Conservation (phyloP, 352 stramenopile species). For the Phytophthora pinifolia region DNA sequence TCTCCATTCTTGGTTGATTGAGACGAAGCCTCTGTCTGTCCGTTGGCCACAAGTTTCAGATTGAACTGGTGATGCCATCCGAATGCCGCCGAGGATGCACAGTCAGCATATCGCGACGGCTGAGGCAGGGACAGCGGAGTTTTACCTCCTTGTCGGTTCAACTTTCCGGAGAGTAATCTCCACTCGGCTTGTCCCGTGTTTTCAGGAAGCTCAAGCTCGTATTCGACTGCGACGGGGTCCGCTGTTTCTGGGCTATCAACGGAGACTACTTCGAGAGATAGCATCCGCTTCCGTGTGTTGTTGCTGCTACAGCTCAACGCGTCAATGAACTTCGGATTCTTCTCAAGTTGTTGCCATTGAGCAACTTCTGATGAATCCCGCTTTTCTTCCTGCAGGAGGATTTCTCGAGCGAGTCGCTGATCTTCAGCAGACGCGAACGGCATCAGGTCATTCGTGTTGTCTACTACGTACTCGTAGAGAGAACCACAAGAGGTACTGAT, state of each 20-base stretch:
- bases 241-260: conserved; percentile 27
- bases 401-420: conserved; percentile 38
- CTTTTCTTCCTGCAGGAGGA: conserved; percentile 47
- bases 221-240: conserved; percentile 33
- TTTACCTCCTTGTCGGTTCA: conserved; percentile 6
- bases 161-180: conserved; percentile 20
- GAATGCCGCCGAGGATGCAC: conserved; percentile 17
- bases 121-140: conserved; percentile 27
- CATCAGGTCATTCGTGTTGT: conserved; percentile 61
- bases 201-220: conserved; percentile 20
- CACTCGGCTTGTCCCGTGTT: conserved; percentile 13
- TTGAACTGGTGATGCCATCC: conserved; percentile 27
- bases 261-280: conserved; percentile 33
- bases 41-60: conserved; percentile 14
- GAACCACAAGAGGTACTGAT: conserved; percentile 31
- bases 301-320: background rate
- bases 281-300: conserved; percentile 10
- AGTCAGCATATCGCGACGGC: conserved; percentile 7
- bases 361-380: conserved; percentile 30
- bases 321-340: conserved; percentile 1
- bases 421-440: conserved; percentile 41
- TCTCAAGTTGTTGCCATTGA: conserved; percentile 32
- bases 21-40: background rate
- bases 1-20: background rate
- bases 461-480: conserved; percentile 58